phyloP scores from a whole-genome alignment of 2,329 filamentous ascomycete species.

The Colletotrichum lindemuthianum region DNA sequence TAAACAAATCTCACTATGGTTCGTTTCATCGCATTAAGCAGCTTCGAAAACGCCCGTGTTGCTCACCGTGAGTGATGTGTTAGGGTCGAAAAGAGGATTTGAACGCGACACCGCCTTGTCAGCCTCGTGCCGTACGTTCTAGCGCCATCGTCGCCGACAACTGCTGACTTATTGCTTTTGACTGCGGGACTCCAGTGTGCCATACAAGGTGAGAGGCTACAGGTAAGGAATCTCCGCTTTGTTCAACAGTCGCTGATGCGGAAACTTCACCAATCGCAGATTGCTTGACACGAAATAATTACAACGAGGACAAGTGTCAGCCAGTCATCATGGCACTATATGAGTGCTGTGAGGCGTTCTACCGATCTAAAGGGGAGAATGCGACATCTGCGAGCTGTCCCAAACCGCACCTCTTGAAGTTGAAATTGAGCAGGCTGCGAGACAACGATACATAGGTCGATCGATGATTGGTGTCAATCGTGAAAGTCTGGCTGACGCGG shows the following conservation, averaged over 20 bases:
- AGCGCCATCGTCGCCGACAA: not conserved
- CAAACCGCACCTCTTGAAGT: slow-evolving; percentile 78
- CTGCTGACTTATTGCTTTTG: slow-evolving; percentile 21
- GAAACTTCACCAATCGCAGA: slow-evolving; percentile 58
- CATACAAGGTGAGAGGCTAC: slow-evolving; percentile 76
- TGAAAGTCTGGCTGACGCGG: too few relatives aligned
- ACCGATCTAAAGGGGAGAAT: slow-evolving; percentile 79
- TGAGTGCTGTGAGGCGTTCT: slow-evolving; percentile 92
- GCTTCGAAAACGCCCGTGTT: not conserved
- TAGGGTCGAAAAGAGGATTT: slow-evolving; percentile 72
- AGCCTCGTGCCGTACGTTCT: slow-evolving; percentile 78
- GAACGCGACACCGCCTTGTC: slow-evolving; percentile 80
- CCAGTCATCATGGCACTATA: slow-evolving; percentile 85
- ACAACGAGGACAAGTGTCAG: slow-evolving; percentile 86
- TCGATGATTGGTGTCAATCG: too few relatives aligned
- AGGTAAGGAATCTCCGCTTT: not conserved
- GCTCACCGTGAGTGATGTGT: not conserved
- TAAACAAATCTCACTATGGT: too few relatives aligned
- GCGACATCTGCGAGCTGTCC: slow-evolving; percentile 87
- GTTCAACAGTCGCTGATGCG: not conserved
- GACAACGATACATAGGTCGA: slow-evolving; percentile 39
- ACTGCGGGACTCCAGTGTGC: slow-evolving; percentile 70
- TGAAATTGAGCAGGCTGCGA: slow-evolving; percentile 86
- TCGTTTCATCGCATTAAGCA: not conserved
- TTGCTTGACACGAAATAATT: slow-evolving; percentile 86